phyloP scores from a whole-genome alignment of 805 yeast genomes.

The Danielia oregonensis region DNA sequence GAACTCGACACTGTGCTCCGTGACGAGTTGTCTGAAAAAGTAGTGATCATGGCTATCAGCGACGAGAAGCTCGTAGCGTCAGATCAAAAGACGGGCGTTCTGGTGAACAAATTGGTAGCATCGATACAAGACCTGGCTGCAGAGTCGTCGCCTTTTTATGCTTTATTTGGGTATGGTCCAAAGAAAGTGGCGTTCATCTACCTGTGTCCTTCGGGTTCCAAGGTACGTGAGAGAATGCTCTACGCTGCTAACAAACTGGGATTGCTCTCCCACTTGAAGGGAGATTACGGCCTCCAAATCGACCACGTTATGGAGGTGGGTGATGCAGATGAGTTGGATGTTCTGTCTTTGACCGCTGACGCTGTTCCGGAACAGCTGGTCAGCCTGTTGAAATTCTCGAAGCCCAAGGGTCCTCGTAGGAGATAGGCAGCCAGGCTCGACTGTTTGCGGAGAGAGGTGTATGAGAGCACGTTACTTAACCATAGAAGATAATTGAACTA shows the following conservation, averaged over 20 bases:
- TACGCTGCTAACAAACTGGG: conserved; percentile 80
- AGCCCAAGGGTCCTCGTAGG: conserved; percentile 70
- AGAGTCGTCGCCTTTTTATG: conserved; percentile 51
- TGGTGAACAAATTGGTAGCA: conserved; percentile 17
- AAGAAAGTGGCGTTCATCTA: conserved; percentile 59
- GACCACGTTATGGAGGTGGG: conserved; percentile 63
- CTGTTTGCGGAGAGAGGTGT: too few species aligned
- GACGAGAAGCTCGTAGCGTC: conserved; percentile 39
- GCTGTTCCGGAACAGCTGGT: conserved; percentile 6
- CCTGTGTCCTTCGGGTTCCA: conserved; percentile 86
- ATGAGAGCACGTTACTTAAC: too few species aligned
- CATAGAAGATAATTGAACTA: too few species aligned
- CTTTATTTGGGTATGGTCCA: conserved; percentile 43
- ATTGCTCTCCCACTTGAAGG: conserved; percentile 48
- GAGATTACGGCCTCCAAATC: conserved; percentile 26
- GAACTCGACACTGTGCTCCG: conserved; percentile 21
- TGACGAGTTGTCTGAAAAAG: conserved; percentile 18
- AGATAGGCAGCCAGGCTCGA: conserved; percentile 18
- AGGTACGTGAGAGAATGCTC: conserved; percentile 87
- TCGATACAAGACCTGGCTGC: conserved; percentile 20
- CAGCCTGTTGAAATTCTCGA: conserved; percentile 38
- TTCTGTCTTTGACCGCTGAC: conserved; percentile 38
- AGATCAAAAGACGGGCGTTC: conserved; percentile 19
- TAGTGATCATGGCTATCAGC: conserved; percentile 48
- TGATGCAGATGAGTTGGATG: conserved; percentile 64